These are phyloP conservation scores for Asterella californica DNA, from an alignment of 225 moss, liverwort and hornwort genomes.

Conservation along the genomic window DNA sequence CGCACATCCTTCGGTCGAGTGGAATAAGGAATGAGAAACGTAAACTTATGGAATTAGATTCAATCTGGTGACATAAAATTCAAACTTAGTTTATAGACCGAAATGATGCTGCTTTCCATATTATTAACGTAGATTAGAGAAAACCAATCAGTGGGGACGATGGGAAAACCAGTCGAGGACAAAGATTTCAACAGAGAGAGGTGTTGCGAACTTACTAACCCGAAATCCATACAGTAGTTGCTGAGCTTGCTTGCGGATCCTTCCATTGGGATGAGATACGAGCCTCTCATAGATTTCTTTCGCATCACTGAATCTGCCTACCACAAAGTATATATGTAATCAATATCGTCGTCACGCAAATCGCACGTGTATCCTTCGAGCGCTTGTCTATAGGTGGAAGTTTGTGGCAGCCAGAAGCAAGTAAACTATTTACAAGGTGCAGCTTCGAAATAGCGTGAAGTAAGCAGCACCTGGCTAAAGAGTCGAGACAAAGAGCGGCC, in stretches of 20 bases:
- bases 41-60: background rate
- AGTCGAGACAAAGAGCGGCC: slow-evolving; percentile 79
- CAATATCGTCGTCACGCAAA: background rate
- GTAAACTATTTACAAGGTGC: too few relatives aligned
- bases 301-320: slow-evolving; percentile 79
- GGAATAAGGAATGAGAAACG: background rate
- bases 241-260: slow-evolving; percentile 65
- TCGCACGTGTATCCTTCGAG: background rate
- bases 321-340: slow-evolving; percentile 16
- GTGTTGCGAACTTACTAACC: slow-evolving; percentile 36
- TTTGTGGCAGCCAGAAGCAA: too few relatives aligned
- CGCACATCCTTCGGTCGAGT: background rate
- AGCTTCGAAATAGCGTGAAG: too few relatives aligned
- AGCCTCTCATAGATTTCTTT: slow-evolving; percentile 79
- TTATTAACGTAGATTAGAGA: too few relatives aligned
- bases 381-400: too few relatives aligned
- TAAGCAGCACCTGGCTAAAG: slow-evolving; percentile 64
- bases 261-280: slow-evolving; percentile 66
- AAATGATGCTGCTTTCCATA: background rate
- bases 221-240: slow-evolving; percentile 83
- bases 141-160: background rate
- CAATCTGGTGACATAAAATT: too few relatives aligned
- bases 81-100: too few relatives aligned
- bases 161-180: background rate
- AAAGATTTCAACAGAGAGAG: background rate